Percentiles rank a stretch among this genome's conserved stretches.
These are phyloP conservation scores for Cutaneotrichosporon sp. DNA, from an alignment of 1,284 basidiomycete genomes.

Conservation along the genomic window DNA sequence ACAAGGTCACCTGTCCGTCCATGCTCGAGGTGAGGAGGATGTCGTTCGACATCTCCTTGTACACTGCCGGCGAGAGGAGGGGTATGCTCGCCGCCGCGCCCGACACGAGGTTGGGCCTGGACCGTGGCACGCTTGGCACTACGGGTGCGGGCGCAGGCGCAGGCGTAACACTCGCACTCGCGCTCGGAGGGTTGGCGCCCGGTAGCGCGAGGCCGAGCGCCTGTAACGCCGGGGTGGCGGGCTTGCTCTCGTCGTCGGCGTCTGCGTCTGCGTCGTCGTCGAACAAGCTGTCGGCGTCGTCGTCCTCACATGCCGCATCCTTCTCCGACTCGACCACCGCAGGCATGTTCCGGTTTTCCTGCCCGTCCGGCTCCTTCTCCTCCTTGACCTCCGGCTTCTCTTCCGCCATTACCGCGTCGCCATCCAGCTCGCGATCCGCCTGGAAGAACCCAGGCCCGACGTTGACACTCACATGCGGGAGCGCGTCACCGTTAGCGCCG, in stretches of 20 bases:
- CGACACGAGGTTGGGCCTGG: conserved; percentile 9
- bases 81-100: conserved; percentile 32
- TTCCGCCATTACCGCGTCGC: conserved; percentile 10
- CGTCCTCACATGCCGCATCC: conserved; percentile 16
- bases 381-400: conserved; percentile 29
- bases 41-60: conserved; percentile 72
- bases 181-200: conserved; percentile 1
- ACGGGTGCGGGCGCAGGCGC: conserved; percentile 15
- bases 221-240: conserved; percentile 8
- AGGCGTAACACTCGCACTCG: conserved; percentile 13
- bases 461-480: conserved; percentile 29
- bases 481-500: conserved; percentile 20
- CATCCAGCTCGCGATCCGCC: conserved; percentile 19
- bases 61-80: conserved; percentile 61
- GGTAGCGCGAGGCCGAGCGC: conserved; percentile 15
- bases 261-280: conserved; percentile 44
- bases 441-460: conserved; percentile 43
- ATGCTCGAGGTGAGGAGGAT: conserved; percentile 84
- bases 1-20: conserved; percentile 88
- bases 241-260: conserved; percentile 39
- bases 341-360: conserved; percentile 8
- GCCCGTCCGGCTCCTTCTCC: conserved; percentile 15
- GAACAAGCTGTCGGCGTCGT: conserved; percentile 41
- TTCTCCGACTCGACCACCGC: background rate
- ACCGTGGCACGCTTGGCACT: conserved; percentile 16